Percentiles rank a stretch among this genome's conserved stretches.
Conservation (phyloP, 192 early-diverging fungal genomes). For the Backusella tarrabulga region DNA sequence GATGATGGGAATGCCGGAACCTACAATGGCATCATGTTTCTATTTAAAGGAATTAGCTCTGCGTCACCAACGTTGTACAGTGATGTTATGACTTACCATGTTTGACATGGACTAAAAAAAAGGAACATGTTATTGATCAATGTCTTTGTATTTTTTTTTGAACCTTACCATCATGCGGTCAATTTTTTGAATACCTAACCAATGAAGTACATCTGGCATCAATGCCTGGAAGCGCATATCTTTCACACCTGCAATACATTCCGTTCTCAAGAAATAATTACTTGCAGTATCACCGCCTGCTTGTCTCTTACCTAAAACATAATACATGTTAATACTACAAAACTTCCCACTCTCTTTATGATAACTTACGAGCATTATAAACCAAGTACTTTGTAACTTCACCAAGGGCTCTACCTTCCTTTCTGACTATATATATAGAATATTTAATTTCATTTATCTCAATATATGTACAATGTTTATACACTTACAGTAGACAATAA, state of each 20-base stretch:
- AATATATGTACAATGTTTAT: neutral
- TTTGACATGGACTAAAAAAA: slow-evolving; percentile 64
- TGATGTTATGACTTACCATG: slow-evolving; percentile 43
- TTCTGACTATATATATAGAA: slow-evolving; percentile 60
- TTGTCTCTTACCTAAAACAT: slow-evolving; percentile 46
- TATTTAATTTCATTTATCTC: neutral
- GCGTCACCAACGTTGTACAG: neutral
- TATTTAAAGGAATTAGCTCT: slow-evolving; percentile 15
- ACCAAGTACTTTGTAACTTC: slow-evolving; percentile 97
- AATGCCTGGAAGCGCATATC: slow-evolving; percentile 97
- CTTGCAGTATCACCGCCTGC: slow-evolving; percentile 86
- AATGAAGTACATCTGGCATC: slow-evolving; percentile 96
- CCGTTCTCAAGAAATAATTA: slow-evolving; percentile 87
- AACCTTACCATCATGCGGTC: slow-evolving; percentile 76
- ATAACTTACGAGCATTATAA: slow-evolving; percentile 85
- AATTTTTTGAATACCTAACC: slow-evolving; percentile 92
- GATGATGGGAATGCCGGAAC: slow-evolving; percentile 82
- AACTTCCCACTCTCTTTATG: neutral
- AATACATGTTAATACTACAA: neutral
- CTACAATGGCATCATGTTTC: slow-evolving; percentile 93
- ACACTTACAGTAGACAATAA: slow-evolving; percentile 85
- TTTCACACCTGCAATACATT: slow-evolving; percentile 87
- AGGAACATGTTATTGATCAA: slow-evolving; percentile 16
- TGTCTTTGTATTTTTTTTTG: neutral
- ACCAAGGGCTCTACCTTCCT: slow-evolving; percentile 92